Conservation (phyloP, 2,329 filamentous ascomycete species). For the Fusarium redolens region DNA sequence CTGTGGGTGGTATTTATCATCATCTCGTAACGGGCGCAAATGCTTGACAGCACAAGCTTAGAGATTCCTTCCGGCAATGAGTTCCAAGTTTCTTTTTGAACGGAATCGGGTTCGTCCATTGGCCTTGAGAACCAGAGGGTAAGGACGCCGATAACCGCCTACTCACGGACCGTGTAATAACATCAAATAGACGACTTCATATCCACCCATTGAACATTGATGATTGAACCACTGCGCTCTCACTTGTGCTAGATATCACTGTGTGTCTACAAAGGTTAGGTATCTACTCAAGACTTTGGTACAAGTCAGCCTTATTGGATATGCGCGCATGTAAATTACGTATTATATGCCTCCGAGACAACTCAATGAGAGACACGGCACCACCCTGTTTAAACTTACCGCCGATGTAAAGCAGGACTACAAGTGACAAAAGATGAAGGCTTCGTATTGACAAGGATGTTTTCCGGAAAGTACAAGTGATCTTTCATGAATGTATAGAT, state of each 20-base stretch:
- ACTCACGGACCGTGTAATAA: not conserved
- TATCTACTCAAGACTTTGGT: not conserved
- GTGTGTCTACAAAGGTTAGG: not conserved
- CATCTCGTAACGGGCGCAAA: not conserved
- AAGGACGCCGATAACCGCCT: too few relatives aligned
- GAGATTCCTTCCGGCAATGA: not conserved
- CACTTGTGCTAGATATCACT: not conserved
- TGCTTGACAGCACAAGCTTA: not conserved
- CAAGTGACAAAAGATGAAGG: too few relatives aligned
- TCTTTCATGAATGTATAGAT: too few relatives aligned
- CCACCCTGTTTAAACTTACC: too few relatives aligned
- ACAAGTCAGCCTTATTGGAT: accelerated
- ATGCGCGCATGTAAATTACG: not conserved
- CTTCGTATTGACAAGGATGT: too few relatives aligned
- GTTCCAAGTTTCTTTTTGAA: not conserved
- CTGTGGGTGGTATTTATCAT: not conserved
- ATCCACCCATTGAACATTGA: not conserved
- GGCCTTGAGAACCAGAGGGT: not conserved
- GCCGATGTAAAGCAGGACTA: too few relatives aligned
- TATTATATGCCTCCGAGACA: not conserved
- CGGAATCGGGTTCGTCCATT: too few relatives aligned
- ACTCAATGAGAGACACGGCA: too few relatives aligned
- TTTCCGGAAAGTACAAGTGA: too few relatives aligned
- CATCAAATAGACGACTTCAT: not conserved
- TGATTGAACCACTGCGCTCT: not conserved